These are phyloP conservation scores for Trichophyton verrucosum DNA, from an alignment of 2,329 filamentous ascomycete genomes.

Conservation along the genomic window DNA sequence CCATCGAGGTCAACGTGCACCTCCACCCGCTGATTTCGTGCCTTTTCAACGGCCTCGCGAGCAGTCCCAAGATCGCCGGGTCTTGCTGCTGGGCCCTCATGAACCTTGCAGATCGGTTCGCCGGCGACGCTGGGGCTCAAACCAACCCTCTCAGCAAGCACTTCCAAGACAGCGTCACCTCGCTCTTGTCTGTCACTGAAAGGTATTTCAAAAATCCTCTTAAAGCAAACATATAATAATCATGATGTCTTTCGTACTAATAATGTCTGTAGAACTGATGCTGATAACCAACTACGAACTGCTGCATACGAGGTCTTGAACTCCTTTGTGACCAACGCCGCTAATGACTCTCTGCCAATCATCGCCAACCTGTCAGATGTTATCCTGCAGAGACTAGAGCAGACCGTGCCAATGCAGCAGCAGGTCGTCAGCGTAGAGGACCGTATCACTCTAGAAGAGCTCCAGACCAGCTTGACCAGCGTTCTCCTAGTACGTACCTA, in stretches of 20 bases:
- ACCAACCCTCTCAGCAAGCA: constrained; percentile 77
- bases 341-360: constrained; percentile 67
- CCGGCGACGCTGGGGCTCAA: constrained; percentile 66
- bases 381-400: constrained; percentile 79
- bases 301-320: constrained; percentile 96
- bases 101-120: constrained; percentile 94
- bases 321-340: constrained; percentile 82
- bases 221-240: background rate
- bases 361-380: constrained; percentile 76
- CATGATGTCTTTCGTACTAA: background rate
- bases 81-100: constrained; percentile 99
- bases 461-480: constrained; percentile 89
- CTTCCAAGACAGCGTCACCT: constrained; percentile 83
- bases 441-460: constrained; percentile 88
- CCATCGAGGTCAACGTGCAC: constrained; percentile 74
- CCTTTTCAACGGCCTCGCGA: constrained; percentile 78
- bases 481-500: constrained; percentile 53
- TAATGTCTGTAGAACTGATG: constrained; percentile 39
- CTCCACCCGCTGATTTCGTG: constrained; percentile 75
- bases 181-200: constrained; percentile 74
- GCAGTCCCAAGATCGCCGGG: constrained; percentile 89
- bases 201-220: constrained; percentile 32
- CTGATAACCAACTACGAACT: constrained; percentile 79
- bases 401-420: constrained; percentile 74
- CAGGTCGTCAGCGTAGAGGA: constrained; percentile 97